Evolutionary conservation across 2,329 filamentous ascomycete genomes (phyloP).

Genomic region (Cryphonectria parasitica): DNA sequence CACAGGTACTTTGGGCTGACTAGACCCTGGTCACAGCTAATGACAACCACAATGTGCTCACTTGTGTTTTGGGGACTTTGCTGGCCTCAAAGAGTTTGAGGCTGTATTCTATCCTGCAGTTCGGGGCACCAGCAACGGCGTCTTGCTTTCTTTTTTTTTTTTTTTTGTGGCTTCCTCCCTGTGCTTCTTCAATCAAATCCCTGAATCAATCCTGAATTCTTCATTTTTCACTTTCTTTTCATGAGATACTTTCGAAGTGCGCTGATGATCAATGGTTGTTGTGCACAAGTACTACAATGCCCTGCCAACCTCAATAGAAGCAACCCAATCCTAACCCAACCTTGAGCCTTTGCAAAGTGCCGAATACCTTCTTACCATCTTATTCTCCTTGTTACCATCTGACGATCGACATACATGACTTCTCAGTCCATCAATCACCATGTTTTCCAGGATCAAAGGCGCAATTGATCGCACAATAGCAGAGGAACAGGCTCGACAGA

Average conservation of each 20-base stretch:
- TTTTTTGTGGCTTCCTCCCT: background rate
- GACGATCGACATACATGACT: background rate
- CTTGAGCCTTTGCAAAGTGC: background rate
- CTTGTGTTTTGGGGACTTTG: background rate
- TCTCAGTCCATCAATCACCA: background rate
- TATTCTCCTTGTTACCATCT: background rate
- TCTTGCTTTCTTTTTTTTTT: no score
- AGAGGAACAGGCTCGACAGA: constrained; percentile 86
- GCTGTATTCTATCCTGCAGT: background rate
- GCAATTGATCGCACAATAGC: constrained; percentile 86
- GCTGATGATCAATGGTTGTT: background rate
- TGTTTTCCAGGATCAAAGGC: constrained; percentile 73
- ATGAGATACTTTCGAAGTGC: background rate
- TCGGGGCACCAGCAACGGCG: background rate
- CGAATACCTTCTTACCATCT: background rate
- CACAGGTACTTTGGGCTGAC: background rate
- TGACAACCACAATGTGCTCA: background rate
- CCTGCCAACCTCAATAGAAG: background rate
- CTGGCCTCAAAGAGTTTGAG: background rate
- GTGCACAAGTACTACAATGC: constrained; percentile 7
- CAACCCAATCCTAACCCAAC: background rate
- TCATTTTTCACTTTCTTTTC: no score
- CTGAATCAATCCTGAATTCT: background rate
- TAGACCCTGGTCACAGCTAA: background rate
- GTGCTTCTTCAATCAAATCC: background rate